Evolutionary conservation across 2,329 filamentous ascomycete species (phyloP).

Genomic region (Colletotrichum musae): DNA sequence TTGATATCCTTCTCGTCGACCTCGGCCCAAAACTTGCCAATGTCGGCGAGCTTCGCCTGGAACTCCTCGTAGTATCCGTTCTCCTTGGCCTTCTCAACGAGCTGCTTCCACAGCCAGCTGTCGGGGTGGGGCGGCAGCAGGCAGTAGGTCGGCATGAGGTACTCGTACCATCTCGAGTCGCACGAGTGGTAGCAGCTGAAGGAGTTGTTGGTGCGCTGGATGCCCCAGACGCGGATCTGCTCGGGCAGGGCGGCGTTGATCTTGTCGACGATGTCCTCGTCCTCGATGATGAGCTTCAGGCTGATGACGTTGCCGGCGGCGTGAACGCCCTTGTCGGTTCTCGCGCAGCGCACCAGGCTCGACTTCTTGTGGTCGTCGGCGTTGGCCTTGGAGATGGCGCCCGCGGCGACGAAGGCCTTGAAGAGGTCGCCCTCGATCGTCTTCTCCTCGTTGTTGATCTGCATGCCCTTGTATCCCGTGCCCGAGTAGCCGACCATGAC

Average conservation of each 20-base stretch:
- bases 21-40: constrained; percentile 84
- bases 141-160: constrained; percentile 93
- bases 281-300: constrained; percentile 95
- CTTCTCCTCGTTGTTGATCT: constrained; percentile 85
- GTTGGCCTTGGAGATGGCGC: constrained; percentile 96
- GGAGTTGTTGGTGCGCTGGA: constrained; percentile 87
- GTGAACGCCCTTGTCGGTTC: constrained; percentile 98
- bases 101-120: constrained; percentile 85
- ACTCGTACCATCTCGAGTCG: constrained; percentile 97
- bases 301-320: constrained; percentile 96
- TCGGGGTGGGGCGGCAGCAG: constrained; percentile 93
- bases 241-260: constrained; percentile 89
- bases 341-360: constrained; percentile 90
- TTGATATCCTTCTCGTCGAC: constrained; percentile 87
- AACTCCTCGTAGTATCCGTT: constrained; percentile 80
- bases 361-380: constrained; percentile 98
- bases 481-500: constrained; percentile 96
- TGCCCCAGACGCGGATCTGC: constrained; percentile 96
- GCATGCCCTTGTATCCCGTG: constrained; percentile 97
- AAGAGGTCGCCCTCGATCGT: constrained; percentile 98
- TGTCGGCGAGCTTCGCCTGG: constrained; percentile 79
- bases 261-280: constrained; percentile 86
- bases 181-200: constrained; percentile 97
- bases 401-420: constrained; percentile 88
- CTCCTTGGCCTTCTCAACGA: constrained; percentile 84